Conservation (phyloP, 805 yeast species). For the Trichomonascus vanleenenianus region DNA sequence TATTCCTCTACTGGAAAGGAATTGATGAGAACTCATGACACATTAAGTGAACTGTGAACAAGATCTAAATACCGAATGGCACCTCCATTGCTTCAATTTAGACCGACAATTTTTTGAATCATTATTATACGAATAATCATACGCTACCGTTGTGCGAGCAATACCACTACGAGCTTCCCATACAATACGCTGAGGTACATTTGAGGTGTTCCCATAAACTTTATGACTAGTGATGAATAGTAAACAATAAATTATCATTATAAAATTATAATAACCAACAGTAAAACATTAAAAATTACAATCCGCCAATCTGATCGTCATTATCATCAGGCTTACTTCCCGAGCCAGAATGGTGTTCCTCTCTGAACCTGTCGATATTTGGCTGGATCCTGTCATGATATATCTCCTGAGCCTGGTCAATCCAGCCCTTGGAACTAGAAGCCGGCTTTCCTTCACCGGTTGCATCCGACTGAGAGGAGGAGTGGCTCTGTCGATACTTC, state of each 20-base stretch:
- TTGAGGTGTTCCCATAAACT: too few species aligned
- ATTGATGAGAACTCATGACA: too few species aligned
- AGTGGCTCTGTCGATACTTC: neutral
- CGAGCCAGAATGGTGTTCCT: neutral
- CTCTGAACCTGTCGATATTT: neutral
- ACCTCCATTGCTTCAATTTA: too few species aligned
- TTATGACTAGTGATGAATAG: too few species aligned
- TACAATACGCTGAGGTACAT: too few species aligned
- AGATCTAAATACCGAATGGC: too few species aligned
- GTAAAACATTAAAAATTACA: neutral
- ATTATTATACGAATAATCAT: too few species aligned
- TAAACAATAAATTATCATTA: neutral
- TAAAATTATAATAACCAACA: neutral
- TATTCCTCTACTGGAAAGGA: too few species aligned
- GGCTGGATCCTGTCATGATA: conserved; percentile 2
- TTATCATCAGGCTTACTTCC: neutral
- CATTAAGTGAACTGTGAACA: too few species aligned
- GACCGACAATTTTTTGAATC: too few species aligned
- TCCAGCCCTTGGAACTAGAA: neutral
- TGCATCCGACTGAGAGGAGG: neutral
- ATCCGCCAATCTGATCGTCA: neutral
- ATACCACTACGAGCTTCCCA: too few species aligned
- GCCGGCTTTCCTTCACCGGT: neutral
- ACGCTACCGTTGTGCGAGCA: too few species aligned
- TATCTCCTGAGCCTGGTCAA: neutral